Evolutionary conservation across 2,329 filamentous ascomycete genomes (phyloP).

Genomic region (Aspergillus calidoustus): DNA sequence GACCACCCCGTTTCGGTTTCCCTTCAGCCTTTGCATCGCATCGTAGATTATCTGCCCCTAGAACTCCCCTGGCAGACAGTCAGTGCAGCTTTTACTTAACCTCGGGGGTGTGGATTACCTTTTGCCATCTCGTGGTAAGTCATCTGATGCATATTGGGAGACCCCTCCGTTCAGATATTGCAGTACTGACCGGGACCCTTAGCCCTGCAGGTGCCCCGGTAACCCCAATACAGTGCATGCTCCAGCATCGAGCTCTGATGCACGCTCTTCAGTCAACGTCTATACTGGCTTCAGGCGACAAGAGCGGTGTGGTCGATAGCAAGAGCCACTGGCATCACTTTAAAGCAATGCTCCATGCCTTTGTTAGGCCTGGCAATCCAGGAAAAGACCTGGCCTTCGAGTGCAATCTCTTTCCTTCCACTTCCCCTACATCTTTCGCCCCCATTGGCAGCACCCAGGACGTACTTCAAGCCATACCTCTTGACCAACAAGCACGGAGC

Average conservation of each 20-base stretch:
- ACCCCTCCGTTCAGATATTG: conserved; percentile 28
- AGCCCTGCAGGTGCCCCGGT: conserved; percentile 34
- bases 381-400: conserved; percentile 13
- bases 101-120: background rate
- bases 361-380: conserved; percentile 17
- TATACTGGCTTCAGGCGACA: conserved; percentile 17
- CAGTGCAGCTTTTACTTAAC: background rate
- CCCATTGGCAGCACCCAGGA: conserved; percentile 1
- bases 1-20: background rate
- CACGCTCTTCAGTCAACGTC: conserved; percentile 10
- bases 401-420: conserved; percentile 11
- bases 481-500: background rate
- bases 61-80: background rate
- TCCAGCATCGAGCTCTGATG: conserved; percentile 18
- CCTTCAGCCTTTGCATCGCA: background rate
- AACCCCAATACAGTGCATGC: conserved; percentile 28
- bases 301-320: conserved; percentile 33
- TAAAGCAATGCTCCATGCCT: conserved; percentile 28
- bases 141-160: conserved; percentile 23
- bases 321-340: conserved; percentile 19
- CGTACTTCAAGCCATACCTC: conserved; percentile 3
- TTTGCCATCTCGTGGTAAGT: conserved; percentile 14
- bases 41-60: background rate
- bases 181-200: conserved; percentile 24
- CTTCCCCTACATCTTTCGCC: conserved; percentile 3